Evolutionary conservation across 805 yeast species (phyloP).

Genomic region (Grigorovia yakushimaensis): DNA sequence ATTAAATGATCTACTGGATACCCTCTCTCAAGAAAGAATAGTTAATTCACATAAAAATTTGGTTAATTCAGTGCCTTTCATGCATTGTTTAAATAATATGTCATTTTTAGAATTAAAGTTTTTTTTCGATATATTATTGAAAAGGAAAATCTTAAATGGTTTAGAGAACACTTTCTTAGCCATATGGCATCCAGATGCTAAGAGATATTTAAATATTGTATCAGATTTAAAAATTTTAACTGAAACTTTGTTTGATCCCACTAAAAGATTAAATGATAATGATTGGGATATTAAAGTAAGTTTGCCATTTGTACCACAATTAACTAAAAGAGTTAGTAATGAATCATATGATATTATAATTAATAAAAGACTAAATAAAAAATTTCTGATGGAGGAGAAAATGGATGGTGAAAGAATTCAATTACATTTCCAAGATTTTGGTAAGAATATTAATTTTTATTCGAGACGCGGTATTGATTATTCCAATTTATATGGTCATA

Average conservation of each 20-base stretch:
- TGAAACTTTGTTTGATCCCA: conserved; percentile 44
- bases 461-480: conserved; percentile 68
- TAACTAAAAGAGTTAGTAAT: conserved; percentile 45
- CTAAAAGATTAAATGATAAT: conserved; percentile 32
- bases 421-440: conserved; percentile 51
- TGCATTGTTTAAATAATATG: conserved; percentile 43
- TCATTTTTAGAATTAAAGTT: conserved; percentile 55
- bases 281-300: conserved; percentile 30
- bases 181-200: conserved; percentile 75
- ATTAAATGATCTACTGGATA: conserved; percentile 40
- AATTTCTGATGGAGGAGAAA: conserved; percentile 77
- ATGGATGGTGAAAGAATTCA: conserved; percentile 89
- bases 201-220: conserved; percentile 52
- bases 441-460: conserved; percentile 27
- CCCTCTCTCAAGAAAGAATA: conserved; percentile 28
- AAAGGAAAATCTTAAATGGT: conserved; percentile 47
- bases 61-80: conserved; percentile 31
- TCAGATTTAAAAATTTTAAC: conserved; percentile 54
- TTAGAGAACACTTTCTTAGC: conserved; percentile 49
- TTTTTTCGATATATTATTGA: conserved; percentile 57
- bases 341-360: conserved; percentile 43
- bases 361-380: conserved; percentile 29
- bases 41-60: conserved; percentile 14
- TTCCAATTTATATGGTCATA: conserved; percentile 55
- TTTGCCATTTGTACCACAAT: conserved; percentile 60